These are phyloP conservation scores for Neurospora tetrasperma DNA, from an alignment of 495 filamentous ascomycete genomes.

Conservation along the genomic window DNA sequence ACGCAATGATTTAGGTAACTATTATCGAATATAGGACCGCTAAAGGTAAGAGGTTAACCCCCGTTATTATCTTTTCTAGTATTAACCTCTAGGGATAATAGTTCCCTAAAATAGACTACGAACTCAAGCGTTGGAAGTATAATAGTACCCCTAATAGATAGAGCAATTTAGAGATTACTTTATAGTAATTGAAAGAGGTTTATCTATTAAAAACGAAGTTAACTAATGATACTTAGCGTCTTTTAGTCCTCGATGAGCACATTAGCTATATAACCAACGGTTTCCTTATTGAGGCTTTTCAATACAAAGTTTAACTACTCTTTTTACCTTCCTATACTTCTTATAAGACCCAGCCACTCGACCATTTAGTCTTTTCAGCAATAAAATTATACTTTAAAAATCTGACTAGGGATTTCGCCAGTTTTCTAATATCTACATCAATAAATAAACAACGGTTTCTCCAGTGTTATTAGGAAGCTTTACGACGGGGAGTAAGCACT, in stretches of 20 bases:
- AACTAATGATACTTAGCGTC: neutral
- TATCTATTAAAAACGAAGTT: constrained; percentile 3
- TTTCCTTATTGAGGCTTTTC: neutral
- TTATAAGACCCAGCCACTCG: constrained; percentile 6
- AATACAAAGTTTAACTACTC: constrained; percentile 1
- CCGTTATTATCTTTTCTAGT: too few species aligned
- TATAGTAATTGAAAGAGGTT: constrained; percentile 2
- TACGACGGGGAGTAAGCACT: neutral
- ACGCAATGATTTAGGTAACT: too few species aligned
- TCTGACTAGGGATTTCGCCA: neutral
- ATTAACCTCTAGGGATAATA: too few species aligned
- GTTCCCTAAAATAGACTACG: neutral
- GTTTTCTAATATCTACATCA: neutral
- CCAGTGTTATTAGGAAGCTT: neutral
- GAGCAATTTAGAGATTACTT: neutral
- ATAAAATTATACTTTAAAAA: constrained; percentile 3
- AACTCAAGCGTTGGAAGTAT: neutral
- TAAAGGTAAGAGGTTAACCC: too few species aligned
- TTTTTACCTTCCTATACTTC: constrained; percentile 5
- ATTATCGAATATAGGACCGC: too few species aligned
- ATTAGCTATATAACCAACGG: neutral
- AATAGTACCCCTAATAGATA: constrained; percentile 1
- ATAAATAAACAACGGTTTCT: constrained; percentile 4
- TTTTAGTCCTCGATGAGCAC: neutral
- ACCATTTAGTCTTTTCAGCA: neutral